phyloP scores from a whole-genome alignment of 1,284 basidiomycete genomes.

The Ceratobasidium theobromae region DNA sequence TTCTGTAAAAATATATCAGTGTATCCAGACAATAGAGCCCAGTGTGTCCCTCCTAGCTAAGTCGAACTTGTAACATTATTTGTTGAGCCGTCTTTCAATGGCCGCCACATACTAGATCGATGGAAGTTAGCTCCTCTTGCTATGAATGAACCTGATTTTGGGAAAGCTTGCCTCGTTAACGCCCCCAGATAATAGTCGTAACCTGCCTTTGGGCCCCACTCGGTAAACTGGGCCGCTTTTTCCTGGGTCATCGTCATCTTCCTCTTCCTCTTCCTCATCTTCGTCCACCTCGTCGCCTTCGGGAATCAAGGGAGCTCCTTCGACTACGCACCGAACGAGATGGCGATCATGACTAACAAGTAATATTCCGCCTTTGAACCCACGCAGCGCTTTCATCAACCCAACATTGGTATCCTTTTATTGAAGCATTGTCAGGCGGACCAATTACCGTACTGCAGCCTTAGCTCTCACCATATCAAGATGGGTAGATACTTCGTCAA shows the following conservation, averaged over 20 bases:
- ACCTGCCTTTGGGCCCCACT: conserved; percentile 46
- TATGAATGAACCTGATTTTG: too few relatives aligned
- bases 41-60: too few relatives aligned
- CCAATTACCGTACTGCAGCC: neutral
- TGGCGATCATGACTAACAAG: conserved; percentile 70
- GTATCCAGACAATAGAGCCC: too few relatives aligned
- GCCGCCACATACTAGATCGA: too few relatives aligned
- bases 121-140: too few relatives aligned
- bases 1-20: too few relatives aligned
- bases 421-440: neutral
- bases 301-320: conserved; percentile 41
- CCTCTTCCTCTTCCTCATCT: conserved; percentile 39
- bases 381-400: conserved; percentile 56
- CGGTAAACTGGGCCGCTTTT: conserved; percentile 49
- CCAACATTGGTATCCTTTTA: conserved; percentile 57
- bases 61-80: too few relatives aligned
- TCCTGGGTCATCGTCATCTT: conserved; percentile 36
- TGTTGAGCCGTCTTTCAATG: too few relatives aligned
- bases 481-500: conserved; percentile 72
- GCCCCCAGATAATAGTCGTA: too few relatives aligned
- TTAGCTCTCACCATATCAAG: conserved; percentile 50
- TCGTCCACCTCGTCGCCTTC: conserved; percentile 36
- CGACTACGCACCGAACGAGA: conserved; percentile 46
- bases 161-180: too few relatives aligned
- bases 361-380: conserved; percentile 60